Base-by-base conservation (phyloP, 306 rosid genomes). In the Malus orientalis region DNA sequence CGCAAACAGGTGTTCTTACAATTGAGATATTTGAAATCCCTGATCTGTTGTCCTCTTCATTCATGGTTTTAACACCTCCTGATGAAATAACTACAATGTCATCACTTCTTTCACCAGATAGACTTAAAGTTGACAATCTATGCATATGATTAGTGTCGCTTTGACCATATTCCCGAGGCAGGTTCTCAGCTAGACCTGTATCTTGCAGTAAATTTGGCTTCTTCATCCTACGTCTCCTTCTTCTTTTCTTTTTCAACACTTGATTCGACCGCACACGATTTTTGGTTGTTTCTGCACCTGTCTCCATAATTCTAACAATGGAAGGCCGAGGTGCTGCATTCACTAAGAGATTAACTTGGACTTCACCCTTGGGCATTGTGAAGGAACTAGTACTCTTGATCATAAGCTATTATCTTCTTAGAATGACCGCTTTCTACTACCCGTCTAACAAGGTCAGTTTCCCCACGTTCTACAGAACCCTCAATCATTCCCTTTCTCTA, bases 11-110 rank as follows among this genome's bases (percentile, higher is more conserved):
- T 49, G 60, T 47, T 78, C 81, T 85, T 20, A 71, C 61, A 73
- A 78, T 62, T 62, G 93, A 81, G 74, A 76, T 71, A 76, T 47
- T 64, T 66, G 58, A 77, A 49, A 54, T 22, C 73, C 76, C 79
- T 78, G 71, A 42, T 51, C 27, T 38, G 15, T 57, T 54, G 49
- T 40, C 55, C 77, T 76, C 86, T 80, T 79, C 83, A 14, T 70
- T 70, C 14, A 68, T 27, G 69, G 57, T 59, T 66, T 68, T 71
- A 62, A 29, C 79, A 32, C 67, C 40, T 32, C 71, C 53, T 55
- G 80, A 75, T 29, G 74, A 68, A 69, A 72, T 60, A 49, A 62
- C 72, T 65, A 71, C 29, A 30, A 18, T 70, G 10, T 75, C 78
- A 32, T 18, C 55, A 44, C 77, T 78, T 51, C 40, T 80, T 69